These are phyloP conservation scores for Epichloe sibirici DNA, from an alignment of 2,329 filamentous ascomycete genomes.

Conservation along the genomic window DNA sequence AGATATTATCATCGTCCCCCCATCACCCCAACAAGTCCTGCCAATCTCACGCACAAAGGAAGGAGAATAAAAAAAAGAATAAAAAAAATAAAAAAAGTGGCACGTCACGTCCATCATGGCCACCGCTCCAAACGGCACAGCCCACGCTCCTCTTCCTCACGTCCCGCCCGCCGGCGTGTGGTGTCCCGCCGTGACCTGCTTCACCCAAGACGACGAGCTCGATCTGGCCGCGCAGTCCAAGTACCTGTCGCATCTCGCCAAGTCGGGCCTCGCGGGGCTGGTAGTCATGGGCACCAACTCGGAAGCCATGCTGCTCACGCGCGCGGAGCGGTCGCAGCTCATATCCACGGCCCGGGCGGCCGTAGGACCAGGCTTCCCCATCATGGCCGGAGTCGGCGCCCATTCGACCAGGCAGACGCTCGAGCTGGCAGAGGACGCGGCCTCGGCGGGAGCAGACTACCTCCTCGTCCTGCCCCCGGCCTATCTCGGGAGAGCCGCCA, in stretches of 20 bases:
- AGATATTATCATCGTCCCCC: too few species aligned
- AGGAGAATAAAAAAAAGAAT: too few species aligned
- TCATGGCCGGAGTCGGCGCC: constrained; percentile 59
- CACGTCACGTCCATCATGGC: not conserved
- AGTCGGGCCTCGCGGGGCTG: constrained; percentile 36
- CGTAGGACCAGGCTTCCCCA: constrained; percentile 75
- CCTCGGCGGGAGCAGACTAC: constrained; percentile 15
- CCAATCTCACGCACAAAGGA: too few species aligned
- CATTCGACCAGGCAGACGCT: constrained; percentile 54
- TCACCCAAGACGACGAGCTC: constrained; percentile 35
- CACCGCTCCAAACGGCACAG: constrained; percentile 2
- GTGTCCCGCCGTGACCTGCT: constrained; percentile 42
- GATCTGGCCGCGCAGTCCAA: constrained; percentile 34
- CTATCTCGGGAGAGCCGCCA: constrained; percentile 27
- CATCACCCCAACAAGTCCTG: too few species aligned
- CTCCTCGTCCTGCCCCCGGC: constrained; percentile 9
- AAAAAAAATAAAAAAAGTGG: too few species aligned
- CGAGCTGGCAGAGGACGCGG: constrained; percentile 46
- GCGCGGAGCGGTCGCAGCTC: constrained; percentile 45
- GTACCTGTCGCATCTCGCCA: constrained; percentile 39
- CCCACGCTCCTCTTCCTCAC: not conserved
- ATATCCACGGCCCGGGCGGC: constrained; percentile 54
- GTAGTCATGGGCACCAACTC: constrained; percentile 44
- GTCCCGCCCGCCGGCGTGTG: constrained; percentile 30
- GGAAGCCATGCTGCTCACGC: constrained; percentile 43